Evolutionary conservation across 192 early-diverging fungal genomes (phyloP), one percentile per base, ranked within the genome.

Genomic region (Umbelopsis isabellina): DNA sequence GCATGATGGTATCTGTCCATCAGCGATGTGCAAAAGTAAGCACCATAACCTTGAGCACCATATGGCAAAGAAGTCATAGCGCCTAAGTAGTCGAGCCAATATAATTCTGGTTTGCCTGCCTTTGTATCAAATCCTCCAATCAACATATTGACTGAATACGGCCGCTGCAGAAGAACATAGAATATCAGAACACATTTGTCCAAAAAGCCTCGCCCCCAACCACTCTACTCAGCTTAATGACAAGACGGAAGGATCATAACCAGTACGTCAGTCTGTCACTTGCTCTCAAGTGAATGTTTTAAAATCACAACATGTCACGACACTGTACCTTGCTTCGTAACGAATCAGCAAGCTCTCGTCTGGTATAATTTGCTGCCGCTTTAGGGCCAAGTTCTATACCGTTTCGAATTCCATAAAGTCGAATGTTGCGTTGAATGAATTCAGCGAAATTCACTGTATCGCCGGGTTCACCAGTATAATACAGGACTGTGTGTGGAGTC

Each of bases 391-490:
- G 80, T 66, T 93, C 91, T 64, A 93, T 87, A 41, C 91, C 90
- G 76, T 97, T 93, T 53, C 90, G 88, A 71, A 98, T 93, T 61
- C 90, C 90, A 76, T 95, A 94, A 18, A 99, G 86, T 79, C 91
- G 88, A 66, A 95, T 86, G 74, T 97, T 99, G 68, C 91, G 84
- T 77, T 97, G 93, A 71, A 99, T 92, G 80, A 94, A 99, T 83
- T 99, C 97, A 35, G 94, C 89, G 85, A 97, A 99, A 71, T 95
- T 90, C 25, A 91, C 90, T 7, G 93, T 92, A 75, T 99, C 97
- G 55, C 95, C 95, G 5, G 92, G 83, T 81, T 95, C 96, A 67
- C 97, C 97, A 35, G 90, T 82, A 70, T 91, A 96, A 44, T 95
- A 72, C 89, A 99, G 86, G 12, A 96, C 69, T 5, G 89, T 92